Evolutionary conservation across 805 yeast genomes (phyloP).

Genomic region (Lipomyces chichibuensis): DNA sequence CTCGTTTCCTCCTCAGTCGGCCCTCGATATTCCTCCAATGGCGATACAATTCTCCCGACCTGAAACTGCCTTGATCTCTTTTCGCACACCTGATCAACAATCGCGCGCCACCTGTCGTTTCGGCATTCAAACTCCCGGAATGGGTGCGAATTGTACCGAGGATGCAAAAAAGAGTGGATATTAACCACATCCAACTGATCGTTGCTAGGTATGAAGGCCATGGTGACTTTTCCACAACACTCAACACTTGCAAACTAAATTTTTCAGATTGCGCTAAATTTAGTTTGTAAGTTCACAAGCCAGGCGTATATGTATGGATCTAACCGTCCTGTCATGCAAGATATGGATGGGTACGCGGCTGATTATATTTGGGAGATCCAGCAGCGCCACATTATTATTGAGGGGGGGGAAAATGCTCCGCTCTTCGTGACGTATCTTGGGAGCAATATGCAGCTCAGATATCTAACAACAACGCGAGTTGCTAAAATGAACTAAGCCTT

Average conservation of each 20-base stretch:
- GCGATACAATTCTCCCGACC: too few species aligned
- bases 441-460: too few species aligned
- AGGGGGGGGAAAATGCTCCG: too few species aligned
- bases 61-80: background rate
- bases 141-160: background rate
- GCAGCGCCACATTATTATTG: too few species aligned
- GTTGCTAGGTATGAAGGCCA: background rate
- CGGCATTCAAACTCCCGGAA: conserved; percentile 12
- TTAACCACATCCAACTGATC: background rate
- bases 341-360: too few species aligned
- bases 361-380: too few species aligned
- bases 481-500: too few species aligned
- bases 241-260: background rate
- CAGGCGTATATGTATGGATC: too few species aligned
- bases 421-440: too few species aligned
- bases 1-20: background rate
- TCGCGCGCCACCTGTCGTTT: conserved; percentile 11
- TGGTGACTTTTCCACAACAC: background rate
- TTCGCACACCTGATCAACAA: conserved; percentile 2
- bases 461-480: too few species aligned
- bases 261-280: background rate
- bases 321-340: too few species aligned
- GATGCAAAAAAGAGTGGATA: background rate
- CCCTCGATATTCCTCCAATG: background rate
- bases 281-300: too few species aligned